These are phyloP conservation scores for Penicillium digitatum DNA, from an alignment of 2,329 filamentous ascomycete species.

Conservation along the genomic window DNA sequence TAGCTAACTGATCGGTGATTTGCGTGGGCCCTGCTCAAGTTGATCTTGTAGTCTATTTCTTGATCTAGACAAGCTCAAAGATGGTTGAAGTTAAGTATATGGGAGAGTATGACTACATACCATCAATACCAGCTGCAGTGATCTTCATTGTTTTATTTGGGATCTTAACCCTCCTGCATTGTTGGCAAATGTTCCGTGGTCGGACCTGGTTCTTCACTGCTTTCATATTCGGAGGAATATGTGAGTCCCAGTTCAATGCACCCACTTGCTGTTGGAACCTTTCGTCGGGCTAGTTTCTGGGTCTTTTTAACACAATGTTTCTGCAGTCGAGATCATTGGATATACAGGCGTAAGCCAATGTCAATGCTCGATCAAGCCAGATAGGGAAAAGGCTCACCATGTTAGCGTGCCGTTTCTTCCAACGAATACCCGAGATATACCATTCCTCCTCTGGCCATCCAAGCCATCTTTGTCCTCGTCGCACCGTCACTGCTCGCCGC, in stretches of 20 bases:
- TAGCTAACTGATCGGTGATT: not conserved
- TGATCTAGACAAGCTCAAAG: no score
- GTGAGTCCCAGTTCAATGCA: not conserved
- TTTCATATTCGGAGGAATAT: not conserved
- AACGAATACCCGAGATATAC: not conserved
- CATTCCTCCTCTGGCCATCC: constrained; percentile 4
- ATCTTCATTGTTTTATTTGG: not conserved
- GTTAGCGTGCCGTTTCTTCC: not conserved
- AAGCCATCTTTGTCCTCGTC: constrained; percentile 31
- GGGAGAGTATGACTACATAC: not conserved
- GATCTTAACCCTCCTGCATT: not conserved
- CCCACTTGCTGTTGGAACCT: not conserved
- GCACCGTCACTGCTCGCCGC: constrained; percentile 31
- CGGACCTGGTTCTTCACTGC: not conserved
- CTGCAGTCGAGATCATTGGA: not conserved
- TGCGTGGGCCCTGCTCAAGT: no score
- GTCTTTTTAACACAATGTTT: not conserved
- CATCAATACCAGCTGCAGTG: not conserved
- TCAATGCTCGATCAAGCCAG: not conserved
- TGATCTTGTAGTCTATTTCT: not conserved
- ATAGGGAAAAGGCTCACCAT: not conserved
- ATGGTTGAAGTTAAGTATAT: not conserved
- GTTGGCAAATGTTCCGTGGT: not conserved
- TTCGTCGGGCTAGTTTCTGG: not conserved
- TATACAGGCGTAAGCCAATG: not conserved